phyloP scores from a whole-genome alignment of 1,139 yeast genomes.

The Zygosaccharomyces pseudobailii region DNA sequence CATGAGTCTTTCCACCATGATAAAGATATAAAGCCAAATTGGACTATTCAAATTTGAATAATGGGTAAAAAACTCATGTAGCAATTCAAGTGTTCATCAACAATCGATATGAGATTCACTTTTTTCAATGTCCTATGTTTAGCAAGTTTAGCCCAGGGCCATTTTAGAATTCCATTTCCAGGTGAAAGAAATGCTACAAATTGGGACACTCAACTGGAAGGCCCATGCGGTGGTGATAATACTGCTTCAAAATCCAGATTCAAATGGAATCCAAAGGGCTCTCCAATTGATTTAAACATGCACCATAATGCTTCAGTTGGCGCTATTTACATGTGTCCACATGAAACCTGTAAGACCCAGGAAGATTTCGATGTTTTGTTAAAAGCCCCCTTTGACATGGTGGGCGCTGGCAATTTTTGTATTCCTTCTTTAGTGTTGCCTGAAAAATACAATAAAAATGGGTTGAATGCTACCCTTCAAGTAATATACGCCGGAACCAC shows the following conservation, averaged over 20 bases:
- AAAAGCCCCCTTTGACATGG: slow-evolving; percentile 22
- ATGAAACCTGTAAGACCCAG: slow-evolving; percentile 16
- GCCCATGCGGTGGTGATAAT: slow-evolving; percentile 32
- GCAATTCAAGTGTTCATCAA: too few species aligned
- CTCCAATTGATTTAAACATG: slow-evolving; percentile 26
- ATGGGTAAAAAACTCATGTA: too few species aligned
- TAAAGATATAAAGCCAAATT: too few species aligned
- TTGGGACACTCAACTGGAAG: slow-evolving; percentile 25
- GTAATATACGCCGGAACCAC: slow-evolving; percentile 21
- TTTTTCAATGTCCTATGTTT: not conserved
- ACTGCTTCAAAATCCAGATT: slow-evolving; percentile 24
- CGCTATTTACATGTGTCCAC: slow-evolving; percentile 27
- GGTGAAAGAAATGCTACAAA: slow-evolving; percentile 32
- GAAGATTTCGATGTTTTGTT: slow-evolving; percentile 24
- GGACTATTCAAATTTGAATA: too few species aligned
- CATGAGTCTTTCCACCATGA: too few species aligned
- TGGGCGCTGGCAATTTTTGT: slow-evolving; percentile 25
- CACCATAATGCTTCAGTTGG: slow-evolving; percentile 25
- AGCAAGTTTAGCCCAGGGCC: slow-evolving; percentile 19
- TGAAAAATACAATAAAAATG: slow-evolving; percentile 17
- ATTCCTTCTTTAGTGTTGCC: slow-evolving; percentile 29
- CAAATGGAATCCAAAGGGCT: slow-evolving; percentile 30
- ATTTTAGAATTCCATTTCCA: slow-evolving; percentile 31
- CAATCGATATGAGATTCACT: not conserved
- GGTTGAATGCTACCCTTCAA: slow-evolving; percentile 28